These are phyloP conservation scores for Melampsora larici-populina DNA, from an alignment of 1,284 basidiomycete species.

Conservation along the genomic window DNA sequence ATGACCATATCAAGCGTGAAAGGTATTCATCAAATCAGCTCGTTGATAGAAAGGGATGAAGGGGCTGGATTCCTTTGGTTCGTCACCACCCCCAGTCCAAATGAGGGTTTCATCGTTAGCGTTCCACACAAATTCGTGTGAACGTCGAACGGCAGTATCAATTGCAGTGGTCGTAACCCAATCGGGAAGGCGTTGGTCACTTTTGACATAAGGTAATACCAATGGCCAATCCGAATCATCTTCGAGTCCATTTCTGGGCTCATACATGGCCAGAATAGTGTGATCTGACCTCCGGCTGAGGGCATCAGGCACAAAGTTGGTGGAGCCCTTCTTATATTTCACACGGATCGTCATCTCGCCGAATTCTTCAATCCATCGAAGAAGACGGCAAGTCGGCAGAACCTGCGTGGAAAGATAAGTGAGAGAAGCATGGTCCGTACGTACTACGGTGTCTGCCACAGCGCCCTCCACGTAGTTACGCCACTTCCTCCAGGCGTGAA, in stretches of 20 bases:
- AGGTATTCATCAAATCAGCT: not conserved
- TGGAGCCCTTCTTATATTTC: slow-evolving; percentile 54
- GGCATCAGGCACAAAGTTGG: slow-evolving; percentile 56
- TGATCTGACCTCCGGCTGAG: slow-evolving; percentile 49
- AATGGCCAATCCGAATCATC: not conserved
- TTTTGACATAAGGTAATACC: not conserved
- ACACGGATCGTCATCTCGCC: slow-evolving; percentile 51
- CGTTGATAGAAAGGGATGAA: not conserved
- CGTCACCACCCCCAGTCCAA: too few relatives aligned
- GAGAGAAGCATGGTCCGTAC: slow-evolving; percentile 57
- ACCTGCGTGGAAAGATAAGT: slow-evolving; percentile 55
- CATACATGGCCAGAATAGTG: not conserved
- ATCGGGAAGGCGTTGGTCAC: not conserved
- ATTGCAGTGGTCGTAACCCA: not conserved
- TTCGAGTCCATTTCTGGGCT: not conserved
- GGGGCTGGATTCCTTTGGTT: not conserved
- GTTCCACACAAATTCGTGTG: not conserved
- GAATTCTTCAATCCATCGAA: slow-evolving; percentile 55
- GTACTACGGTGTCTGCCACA: slow-evolving; percentile 50
- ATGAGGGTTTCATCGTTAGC: not conserved
- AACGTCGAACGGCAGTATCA: not conserved
- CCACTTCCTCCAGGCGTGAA: slow-evolving; percentile 44
- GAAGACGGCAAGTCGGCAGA: slow-evolving; percentile 53
- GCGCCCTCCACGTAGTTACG: slow-evolving; percentile 47
- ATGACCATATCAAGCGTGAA: not conserved